Evolutionary conservation across 306 rosid genomes (phyloP), one percentile per base, ranked within the genome.

Genomic region (Geum urbanum): DNA sequence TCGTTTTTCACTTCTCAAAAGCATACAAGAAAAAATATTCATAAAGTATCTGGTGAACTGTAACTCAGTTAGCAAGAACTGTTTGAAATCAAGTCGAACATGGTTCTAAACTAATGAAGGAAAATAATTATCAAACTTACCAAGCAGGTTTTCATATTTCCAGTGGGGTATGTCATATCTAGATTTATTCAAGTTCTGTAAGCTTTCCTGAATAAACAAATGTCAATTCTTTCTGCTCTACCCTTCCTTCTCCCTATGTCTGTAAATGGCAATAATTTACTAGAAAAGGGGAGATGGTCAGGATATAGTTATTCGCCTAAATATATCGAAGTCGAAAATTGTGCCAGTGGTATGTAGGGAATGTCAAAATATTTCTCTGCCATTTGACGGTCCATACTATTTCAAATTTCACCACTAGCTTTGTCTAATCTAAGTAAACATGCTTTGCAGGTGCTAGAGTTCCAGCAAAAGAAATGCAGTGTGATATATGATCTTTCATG

Each of bases 401-500:
- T 47, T 7, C 41, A 68, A 51, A 53, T 57, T 54, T 10, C 35
- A 6, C 14, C 44, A 4, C 24, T 27, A 39, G 43, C 37, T 47
- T 15, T 35, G 46, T 72, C 44, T 73, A 57, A 67, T 56, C 70
- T 83, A 53, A 76, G 60, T 54, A 72, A 72, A 73, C 60, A 47
- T 74, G 66, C 32, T 51, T 77, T 79, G 72, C 92, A 94, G 99
- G 99, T 94, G 67, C 24, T 86, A 75, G 97, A 94, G 76, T 94
- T 91, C 84, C 97, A 94, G 76, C 99, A 94, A 83, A 85, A 89
- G 81, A 91, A 91, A 84, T 94, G 99, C 79, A 81, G 80, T 80
- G 89, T 88, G 72, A 88, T 91, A 80, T 94, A 87, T 82, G 99
- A 94, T 81, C 99, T 91, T 67, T 94, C 99, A 37, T 89, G 99